Evolutionary conservation across 1,139 yeast species (phyloP).

Genomic region (Candida sp.): DNA sequence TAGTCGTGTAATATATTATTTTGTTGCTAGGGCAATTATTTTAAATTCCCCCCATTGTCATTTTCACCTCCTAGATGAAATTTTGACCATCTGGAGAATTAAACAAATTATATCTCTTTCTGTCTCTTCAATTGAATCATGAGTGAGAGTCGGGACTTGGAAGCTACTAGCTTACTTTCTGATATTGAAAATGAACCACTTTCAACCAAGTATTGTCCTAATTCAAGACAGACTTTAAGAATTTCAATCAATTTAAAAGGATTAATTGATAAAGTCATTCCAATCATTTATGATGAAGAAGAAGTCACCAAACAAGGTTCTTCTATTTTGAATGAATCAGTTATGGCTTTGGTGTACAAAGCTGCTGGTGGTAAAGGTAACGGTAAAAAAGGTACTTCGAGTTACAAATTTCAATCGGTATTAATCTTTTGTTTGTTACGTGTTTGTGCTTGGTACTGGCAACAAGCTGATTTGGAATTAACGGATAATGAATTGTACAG

Average conservation of each 20-base stretch:
- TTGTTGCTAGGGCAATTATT: too few relatives aligned
- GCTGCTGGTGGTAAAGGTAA: conserved; percentile 84
- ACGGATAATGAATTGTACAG: conserved; percentile 64
- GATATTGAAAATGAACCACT: background rate
- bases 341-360: conserved; percentile 54
- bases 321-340: conserved; percentile 56
- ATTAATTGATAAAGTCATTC: conserved; percentile 68
- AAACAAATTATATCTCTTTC: too few relatives aligned
- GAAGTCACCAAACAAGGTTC: conserved; percentile 58
- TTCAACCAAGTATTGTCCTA: conserved; percentile 33
- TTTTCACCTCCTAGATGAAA: background rate
- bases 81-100: background rate
- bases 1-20: too few relatives aligned
- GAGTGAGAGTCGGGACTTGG: background rate
- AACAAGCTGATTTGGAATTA: conserved; percentile 56
- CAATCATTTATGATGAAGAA: conserved; percentile 52
- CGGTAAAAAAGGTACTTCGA: conserved; percentile 53
- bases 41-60: too few relatives aligned
- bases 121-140: background rate
- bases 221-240: conserved; percentile 67
- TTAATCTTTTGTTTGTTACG: conserved; percentile 67
- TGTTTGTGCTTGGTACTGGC: conserved; percentile 78
- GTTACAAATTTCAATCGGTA: conserved; percentile 63
- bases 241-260: conserved; percentile 72
- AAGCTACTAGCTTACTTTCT: background rate